Conservation (phyloP, 108 stramenopile species). For the Seminavis robusta region DNA sequence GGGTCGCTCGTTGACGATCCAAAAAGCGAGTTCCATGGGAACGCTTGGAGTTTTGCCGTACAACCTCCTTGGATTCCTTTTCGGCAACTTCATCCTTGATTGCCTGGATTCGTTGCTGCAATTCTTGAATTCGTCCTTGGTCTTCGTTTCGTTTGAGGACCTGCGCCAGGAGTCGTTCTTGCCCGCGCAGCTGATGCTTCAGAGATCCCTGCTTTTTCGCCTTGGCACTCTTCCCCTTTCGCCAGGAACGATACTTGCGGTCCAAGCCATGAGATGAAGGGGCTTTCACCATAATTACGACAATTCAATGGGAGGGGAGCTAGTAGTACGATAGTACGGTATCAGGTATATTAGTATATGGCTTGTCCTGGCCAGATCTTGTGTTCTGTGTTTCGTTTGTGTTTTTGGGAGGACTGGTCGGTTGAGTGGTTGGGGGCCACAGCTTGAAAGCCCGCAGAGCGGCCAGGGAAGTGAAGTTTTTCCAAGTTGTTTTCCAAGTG, state of each 20-base stretch:
- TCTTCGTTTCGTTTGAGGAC: conserved; percentile 9
- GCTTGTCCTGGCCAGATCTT: too few species aligned
- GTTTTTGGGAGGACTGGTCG: too few species aligned
- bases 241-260: conserved; percentile 76
- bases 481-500: too few species aligned
- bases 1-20: conserved; percentile 73
- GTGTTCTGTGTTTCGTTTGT: too few species aligned
- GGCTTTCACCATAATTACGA: conserved; percentile 20
- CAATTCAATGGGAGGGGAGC: too few species aligned
- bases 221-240: conserved; percentile 61
- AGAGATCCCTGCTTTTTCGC: conserved; percentile 36
- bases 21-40: conserved; percentile 81
- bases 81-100: conserved; percentile 28
- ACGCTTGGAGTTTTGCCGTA: conserved; percentile 62
- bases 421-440: too few species aligned
- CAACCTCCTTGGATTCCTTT: conserved; percentile 25
- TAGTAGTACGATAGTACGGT: too few species aligned
- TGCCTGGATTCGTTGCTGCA: conserved; percentile 46
- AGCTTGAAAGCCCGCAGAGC: too few species aligned
- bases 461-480: too few species aligned
- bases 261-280: conserved; percentile 60
- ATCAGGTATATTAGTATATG: too few species aligned
- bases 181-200: conserved; percentile 62
- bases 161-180: conserved; percentile 58
- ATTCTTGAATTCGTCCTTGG: conserved; percentile 26